Conservation (phyloP, 768 basidiomycete genomes). For the Lepiota subincarnata region DNA sequence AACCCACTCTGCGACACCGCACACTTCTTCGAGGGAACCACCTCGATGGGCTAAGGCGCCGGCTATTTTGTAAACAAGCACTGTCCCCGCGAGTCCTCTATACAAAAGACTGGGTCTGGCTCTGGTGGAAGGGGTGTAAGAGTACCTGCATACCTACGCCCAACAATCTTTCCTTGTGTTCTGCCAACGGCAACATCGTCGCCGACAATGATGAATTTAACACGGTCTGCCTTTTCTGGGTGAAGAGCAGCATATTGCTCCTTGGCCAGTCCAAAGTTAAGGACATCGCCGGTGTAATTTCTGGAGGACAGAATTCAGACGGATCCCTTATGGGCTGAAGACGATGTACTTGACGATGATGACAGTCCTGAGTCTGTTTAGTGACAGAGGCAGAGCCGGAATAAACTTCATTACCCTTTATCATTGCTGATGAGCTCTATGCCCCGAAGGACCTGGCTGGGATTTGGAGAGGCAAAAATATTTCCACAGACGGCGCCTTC, state of each 20-base stretch:
- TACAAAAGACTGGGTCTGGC: neutral
- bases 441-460: conserved; percentile 76
- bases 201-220: conserved; percentile 79
- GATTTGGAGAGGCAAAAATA: conserved; percentile 87
- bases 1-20: conserved; percentile 59
- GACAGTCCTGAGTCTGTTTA: conserved; percentile 48
- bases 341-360: conserved; percentile 73
- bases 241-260: conserved; percentile 75
- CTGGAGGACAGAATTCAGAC: conserved; percentile 29
- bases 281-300: conserved; percentile 87
- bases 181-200: conserved; percentile 88
- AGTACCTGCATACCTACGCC: conserved; percentile 52
- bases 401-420: conserved; percentile 48
- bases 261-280: conserved; percentile 88
- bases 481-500: conserved; percentile 79
- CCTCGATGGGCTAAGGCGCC: conserved; percentile 75
- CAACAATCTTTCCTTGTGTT: conserved; percentile 79
- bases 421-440: conserved; percentile 74
- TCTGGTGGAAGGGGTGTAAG: neutral
- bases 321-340: neutral
- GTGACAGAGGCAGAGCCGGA: neutral
- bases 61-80: conserved; percentile 87
- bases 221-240: conserved; percentile 59
- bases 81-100: conserved; percentile 79
- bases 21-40: conserved; percentile 64